Percentiles rank a stretch among this genome's conserved stretches.
These are phyloP conservation scores for Hericium erinaceus DNA, from an alignment of 768 basidiomycete species.

Conservation along the genomic window DNA sequence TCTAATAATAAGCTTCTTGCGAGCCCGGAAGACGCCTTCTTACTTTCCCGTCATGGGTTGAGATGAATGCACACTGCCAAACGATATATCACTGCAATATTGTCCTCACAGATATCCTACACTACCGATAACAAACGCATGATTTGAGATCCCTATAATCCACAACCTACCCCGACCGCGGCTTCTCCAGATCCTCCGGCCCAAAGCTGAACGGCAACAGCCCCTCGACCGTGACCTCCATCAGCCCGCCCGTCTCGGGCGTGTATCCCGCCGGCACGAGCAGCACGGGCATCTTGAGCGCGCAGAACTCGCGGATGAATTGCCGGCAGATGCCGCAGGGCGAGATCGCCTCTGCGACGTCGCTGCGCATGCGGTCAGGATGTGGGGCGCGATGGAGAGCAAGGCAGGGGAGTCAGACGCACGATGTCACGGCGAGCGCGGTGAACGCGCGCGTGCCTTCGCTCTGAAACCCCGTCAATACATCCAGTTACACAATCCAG, in stretches of 20 bases:
- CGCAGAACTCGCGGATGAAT: constrained; percentile 80
- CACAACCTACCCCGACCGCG: background rate
- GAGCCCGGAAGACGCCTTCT: too few relatives aligned
- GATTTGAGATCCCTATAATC: too few relatives aligned
- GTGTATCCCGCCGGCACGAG: constrained; percentile 61
- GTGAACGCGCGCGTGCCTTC: constrained; percentile 64
- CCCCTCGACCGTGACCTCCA: constrained; percentile 10
- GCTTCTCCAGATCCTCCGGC: constrained; percentile 9
- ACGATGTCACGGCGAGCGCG: constrained; percentile 79
- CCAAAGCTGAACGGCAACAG: constrained; percentile 13
- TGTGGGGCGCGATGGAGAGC: background rate
- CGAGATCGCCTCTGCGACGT: constrained; percentile 57
- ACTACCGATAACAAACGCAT: too few relatives aligned
- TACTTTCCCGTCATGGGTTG: too few relatives aligned
- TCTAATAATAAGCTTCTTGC: too few relatives aligned
- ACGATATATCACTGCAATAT: too few relatives aligned
- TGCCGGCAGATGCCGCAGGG: constrained; percentile 96
- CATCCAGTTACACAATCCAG: background rate
- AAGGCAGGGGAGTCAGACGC: constrained; percentile 19
- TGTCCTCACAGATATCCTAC: too few relatives aligned
- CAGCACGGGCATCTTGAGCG: constrained; percentile 58
- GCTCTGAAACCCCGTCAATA: constrained; percentile 40
- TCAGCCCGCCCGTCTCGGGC: background rate
- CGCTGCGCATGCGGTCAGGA: constrained; percentile 31
- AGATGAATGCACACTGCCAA: too few relatives aligned